phyloP scores from a whole-genome alignment of 257 asterid genomes.

The Marsdenia floribunda region DNA sequence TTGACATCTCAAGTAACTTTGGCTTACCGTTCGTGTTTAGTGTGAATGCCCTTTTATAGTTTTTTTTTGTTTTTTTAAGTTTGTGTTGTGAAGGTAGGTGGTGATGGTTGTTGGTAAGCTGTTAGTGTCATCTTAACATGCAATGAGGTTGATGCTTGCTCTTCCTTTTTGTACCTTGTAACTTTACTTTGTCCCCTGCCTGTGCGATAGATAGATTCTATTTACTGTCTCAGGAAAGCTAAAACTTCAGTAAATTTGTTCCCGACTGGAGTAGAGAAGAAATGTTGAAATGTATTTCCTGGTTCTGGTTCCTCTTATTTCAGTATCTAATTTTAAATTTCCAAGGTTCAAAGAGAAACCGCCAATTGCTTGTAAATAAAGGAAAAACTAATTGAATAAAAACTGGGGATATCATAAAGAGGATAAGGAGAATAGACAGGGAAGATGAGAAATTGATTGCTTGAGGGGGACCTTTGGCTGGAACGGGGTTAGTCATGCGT shows the following conservation, averaged over 20 bases:
- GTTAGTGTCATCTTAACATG: not conserved
- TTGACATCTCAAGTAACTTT: not conserved
- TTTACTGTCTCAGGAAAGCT: not conserved
- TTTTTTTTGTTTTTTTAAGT: no score
- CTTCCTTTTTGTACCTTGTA: not conserved
- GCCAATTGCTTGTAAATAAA: not conserved
- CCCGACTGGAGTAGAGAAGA: not conserved
- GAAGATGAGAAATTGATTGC: not conserved
- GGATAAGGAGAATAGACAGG: not conserved
- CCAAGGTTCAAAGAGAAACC: not conserved
- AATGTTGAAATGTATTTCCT: not conserved
- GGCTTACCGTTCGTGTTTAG: not conserved
- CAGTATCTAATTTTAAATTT: not conserved
- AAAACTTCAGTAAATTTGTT: not conserved
- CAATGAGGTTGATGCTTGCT: not conserved
- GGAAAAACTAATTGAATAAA: not conserved
- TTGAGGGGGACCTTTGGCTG: constrained; percentile 2
- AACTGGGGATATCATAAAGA: not conserved
- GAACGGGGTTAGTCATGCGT: not conserved
- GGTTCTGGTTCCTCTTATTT: not conserved
- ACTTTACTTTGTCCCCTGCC: not conserved
- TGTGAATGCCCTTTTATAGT: not conserved
- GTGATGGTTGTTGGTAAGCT: not conserved
- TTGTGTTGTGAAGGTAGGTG: not conserved
- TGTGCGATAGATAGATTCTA: not conserved